These are phyloP conservation scores for Fusarium sp. DNA, from an alignment of 2,329 filamentous ascomycete species.

Conservation along the genomic window DNA sequence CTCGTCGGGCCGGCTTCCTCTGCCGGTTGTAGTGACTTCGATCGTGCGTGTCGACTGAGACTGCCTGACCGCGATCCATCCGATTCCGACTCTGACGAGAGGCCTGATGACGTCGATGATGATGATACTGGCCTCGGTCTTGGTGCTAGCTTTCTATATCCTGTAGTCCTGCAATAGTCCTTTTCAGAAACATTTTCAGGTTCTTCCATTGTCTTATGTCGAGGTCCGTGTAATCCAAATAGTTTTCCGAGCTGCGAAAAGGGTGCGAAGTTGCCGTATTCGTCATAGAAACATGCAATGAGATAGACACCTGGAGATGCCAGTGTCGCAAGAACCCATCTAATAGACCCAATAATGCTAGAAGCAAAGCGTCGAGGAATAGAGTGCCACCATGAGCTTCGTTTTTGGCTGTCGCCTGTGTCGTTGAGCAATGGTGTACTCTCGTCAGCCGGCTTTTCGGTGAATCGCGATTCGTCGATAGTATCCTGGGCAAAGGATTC, in stretches of 20 bases:
- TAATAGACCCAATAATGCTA: conserved; percentile 78
- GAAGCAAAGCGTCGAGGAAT: conserved; percentile 76
- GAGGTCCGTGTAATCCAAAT: conserved; percentile 57
- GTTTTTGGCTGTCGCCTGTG: conserved; percentile 48
- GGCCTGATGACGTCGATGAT: conserved; percentile 66
- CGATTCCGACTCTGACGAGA: conserved; percentile 77
- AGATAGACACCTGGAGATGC: conserved; percentile 84
- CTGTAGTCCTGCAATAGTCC: conserved; percentile 41
- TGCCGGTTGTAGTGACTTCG: conserved; percentile 66
- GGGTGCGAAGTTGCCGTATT: conserved; percentile 81
- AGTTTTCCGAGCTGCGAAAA: conserved; percentile 76
- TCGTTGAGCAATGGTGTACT: conserved; percentile 68
- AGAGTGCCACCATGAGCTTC: conserved; percentile 60
- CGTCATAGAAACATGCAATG: conserved; percentile 83
- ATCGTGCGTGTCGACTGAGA: conserved; percentile 64
- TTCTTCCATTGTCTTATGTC: conserved; percentile 55
- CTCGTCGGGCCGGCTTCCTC: conserved; percentile 74
- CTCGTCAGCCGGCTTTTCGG: conserved; percentile 60
- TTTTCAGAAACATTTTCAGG: conserved; percentile 41
- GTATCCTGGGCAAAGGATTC: conserved; percentile 50
- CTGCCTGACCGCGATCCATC: conserved; percentile 54
- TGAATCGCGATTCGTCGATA: conserved; percentile 48
- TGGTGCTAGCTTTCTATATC: conserved; percentile 43
- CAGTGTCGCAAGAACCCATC: conserved; percentile 81
- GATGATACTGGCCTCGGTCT: conserved; percentile 43